Base-by-base conservation (phyloP, 78 protist genomes). In the Creolimax fragrantissima region DNA sequence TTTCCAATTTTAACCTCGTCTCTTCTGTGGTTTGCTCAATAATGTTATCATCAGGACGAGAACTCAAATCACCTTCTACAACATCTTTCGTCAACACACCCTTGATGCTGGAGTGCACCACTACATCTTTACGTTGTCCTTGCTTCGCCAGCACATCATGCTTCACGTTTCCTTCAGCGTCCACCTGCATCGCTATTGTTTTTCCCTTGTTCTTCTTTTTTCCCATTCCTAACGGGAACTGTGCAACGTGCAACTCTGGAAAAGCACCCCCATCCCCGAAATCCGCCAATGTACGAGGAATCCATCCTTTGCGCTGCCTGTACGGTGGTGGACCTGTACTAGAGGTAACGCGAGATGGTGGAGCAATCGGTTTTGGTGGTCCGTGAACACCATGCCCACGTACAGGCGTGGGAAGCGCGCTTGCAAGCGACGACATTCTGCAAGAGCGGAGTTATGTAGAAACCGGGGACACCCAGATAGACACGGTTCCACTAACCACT, bases 201-300 rank as follows among this genome's bases (percentile, higher is more conserved):
- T 3, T 42, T 41, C 44, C 4, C 2, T 39, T 39, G 17, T 4
- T 2, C 42, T 5, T 3, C 90, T 37, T 2, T 32, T 35, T 2
- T 2, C 6, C 36, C 58, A n/a, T n/a, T 0, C 74, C 74, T 58
- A 58, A 24, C 11, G 74, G 74, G 24, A 58, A 58, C 41, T 11
- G 98, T 3, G 94, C 94, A 0, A 94, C 94, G 85, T 94, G 97
- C 35, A 97, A 94, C 93, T 97, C 99, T 42, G 99, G 99, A 43
- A 93, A 97, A 41, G 99, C 98, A 45, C 99, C 99, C 47, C 99
- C 99, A 37, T 96, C 98, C 35, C 95, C 99, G 94, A 92, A 97
- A 90, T 96, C 99, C 39, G 7, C 42, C 86, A 6, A 35, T 24
- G 35, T 24, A 36, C 7, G 35, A 41, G 7, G 42, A 5, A 24